phyloP scores from a whole-genome alignment of 176 grass and related monocot genomes.

The Zizania latifolia region DNA sequence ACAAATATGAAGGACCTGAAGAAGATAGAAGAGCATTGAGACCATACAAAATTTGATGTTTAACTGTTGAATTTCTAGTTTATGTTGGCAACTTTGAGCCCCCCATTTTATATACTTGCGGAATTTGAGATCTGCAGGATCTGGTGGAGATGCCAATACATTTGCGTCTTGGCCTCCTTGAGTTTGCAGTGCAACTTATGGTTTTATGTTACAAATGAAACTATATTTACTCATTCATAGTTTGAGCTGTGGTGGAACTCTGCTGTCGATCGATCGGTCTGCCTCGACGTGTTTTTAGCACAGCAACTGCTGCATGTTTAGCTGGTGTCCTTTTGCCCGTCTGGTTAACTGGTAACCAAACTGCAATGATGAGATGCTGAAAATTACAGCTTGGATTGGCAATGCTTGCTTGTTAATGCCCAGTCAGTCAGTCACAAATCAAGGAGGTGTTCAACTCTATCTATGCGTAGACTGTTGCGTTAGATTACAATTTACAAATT shows the following conservation, averaged over 20 bases:
- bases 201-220: constrained; percentile 10
- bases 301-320: background rate
- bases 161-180: constrained; percentile 7
- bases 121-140: background rate
- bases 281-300: too few relatives aligned
- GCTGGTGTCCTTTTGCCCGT: background rate
- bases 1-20: constrained; percentile 98
- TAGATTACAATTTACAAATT: background rate
- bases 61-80: constrained; percentile 27
- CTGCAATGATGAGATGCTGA: background rate
- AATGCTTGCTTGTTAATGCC: background rate
- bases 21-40: constrained; percentile 90
- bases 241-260: background rate
- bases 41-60: background rate
- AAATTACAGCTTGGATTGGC: background rate
- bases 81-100: constrained; percentile 9
- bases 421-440: too few relatives aligned
- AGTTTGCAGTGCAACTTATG: constrained; percentile 2
- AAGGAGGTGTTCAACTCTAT: background rate
- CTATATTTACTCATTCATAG: constrained; percentile 19
- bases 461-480: background rate
- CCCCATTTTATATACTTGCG: constrained; percentile 24
- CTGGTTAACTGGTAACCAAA: background rate
- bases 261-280: background rate
- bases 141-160: background rate